phyloP scores from a whole-genome alignment of 1,284 basidiomycete species.

The Singerocomus rubriflavus region DNA sequence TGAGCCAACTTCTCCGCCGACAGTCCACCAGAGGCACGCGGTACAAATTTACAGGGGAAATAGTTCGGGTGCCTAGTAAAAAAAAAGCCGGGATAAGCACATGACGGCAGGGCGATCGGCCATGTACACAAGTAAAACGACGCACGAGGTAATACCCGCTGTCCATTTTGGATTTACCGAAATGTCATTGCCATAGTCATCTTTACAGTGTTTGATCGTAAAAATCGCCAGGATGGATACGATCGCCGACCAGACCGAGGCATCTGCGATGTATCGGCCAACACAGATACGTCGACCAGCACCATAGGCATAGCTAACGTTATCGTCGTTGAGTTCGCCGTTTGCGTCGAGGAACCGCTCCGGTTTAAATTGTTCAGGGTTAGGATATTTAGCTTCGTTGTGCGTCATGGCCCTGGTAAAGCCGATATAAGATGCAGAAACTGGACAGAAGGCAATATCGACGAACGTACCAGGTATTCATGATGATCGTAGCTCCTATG shows the following conservation, averaged over 20 bases:
- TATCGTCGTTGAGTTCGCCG: conserved; percentile 24
- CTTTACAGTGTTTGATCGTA: conserved; percentile 25
- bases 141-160: conserved; percentile 29
- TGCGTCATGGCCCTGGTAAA: conserved; percentile 27
- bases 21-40: conserved; percentile 21
- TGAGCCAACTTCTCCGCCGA: conserved; percentile 18
- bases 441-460: too few species aligned
- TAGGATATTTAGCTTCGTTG: conserved; percentile 29
- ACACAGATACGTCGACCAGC: conserved; percentile 32
- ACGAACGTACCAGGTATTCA: conserved; percentile 25
- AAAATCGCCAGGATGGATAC: conserved; percentile 32
- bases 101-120: too few species aligned
- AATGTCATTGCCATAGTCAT: conserved; percentile 29
- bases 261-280: conserved; percentile 33
- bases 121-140: not conserved
- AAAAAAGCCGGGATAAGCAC: not conserved
- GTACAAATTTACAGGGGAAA: conserved; percentile 28
- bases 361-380: conserved; percentile 27
- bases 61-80: conserved; percentile 21
- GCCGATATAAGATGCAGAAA: not conserved
- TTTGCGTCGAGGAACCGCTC: conserved; percentile 26
- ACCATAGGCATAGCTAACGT: conserved; percentile 21
- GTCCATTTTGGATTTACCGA: conserved; percentile 25
- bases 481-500: conserved; percentile 29
- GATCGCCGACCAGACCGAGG: conserved; percentile 33